phyloP scores from a whole-genome alignment of 2,329 filamentous ascomycete genomes.

The Raffaelea albimanens region DNA sequence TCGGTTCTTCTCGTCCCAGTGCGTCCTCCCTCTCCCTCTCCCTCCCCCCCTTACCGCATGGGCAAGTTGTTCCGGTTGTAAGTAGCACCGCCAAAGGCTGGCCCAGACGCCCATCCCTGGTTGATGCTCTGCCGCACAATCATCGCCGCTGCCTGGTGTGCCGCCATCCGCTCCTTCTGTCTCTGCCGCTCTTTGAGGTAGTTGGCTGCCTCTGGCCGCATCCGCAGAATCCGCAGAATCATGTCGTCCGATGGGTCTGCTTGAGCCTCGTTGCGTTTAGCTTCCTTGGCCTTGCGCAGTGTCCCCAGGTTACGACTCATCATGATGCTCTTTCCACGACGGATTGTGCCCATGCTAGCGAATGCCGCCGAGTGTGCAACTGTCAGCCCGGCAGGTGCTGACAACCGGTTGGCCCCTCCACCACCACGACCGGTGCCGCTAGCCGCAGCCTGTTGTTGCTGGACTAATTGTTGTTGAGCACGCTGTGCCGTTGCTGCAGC shows the following conservation, averaged over 20 bases:
- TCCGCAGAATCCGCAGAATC: conserved; percentile 88
- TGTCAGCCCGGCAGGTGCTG: conserved; percentile 39
- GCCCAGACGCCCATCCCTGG: conserved; percentile 40
- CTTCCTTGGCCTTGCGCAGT: conserved; percentile 92
- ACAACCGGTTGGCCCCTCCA: conserved; percentile 27
- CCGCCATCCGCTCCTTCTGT: conserved; percentile 88
- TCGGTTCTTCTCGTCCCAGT: too few relatives aligned
- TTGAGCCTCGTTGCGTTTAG: conserved; percentile 90
- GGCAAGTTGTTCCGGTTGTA: conserved; percentile 38
- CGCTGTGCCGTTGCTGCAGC: conserved; percentile 74
- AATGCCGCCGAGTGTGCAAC: conserved; percentile 38
- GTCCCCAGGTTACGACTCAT: conserved; percentile 89
- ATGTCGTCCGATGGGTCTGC: conserved; percentile 97
- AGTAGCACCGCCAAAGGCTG: conserved; percentile 25
- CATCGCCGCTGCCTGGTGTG: conserved; percentile 80
- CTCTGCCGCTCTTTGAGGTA: conserved; percentile 87
- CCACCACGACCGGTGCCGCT: conserved; percentile 47
- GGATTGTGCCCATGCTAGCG: conserved; percentile 61
- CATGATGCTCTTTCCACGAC: conserved; percentile 73
- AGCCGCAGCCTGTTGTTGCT: conserved; percentile 41
- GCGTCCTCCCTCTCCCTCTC: too few relatives aligned
- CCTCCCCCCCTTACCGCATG: conserved; percentile 27
- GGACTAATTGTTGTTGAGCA: conserved; percentile 56
- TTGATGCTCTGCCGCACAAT: conserved; percentile 87
- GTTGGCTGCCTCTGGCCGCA: conserved; percentile 79